Evolutionary conservation across 192 early-diverging fungal species (phyloP).

Genomic region (Linnemannia elongata): DNA sequence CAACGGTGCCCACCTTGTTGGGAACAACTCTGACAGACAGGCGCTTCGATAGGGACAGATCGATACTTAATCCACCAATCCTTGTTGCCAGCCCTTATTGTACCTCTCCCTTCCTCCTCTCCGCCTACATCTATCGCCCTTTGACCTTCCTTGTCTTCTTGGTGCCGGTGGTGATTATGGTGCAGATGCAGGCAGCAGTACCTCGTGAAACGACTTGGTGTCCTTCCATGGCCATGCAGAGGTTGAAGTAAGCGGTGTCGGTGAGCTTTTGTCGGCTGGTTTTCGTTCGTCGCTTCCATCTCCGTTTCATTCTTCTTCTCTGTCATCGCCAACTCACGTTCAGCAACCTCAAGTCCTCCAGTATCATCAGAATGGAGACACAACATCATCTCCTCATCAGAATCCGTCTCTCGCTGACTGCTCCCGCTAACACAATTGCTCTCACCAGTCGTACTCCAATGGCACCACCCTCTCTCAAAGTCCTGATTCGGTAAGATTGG

Average conservation of each 20-base stretch:
- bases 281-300: not conserved
- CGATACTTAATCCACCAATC: conserved; percentile 5
- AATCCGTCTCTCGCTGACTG: not conserved
- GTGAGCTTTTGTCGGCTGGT: not conserved
- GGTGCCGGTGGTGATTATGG: not conserved
- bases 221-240: not conserved
- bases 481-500: not conserved
- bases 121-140: too few relatives aligned
- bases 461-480: not conserved
- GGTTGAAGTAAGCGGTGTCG: not conserved
- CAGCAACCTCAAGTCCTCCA: not conserved
- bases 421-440: not conserved
- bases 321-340: not conserved
- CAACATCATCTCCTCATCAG: not conserved
- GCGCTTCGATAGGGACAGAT: not conserved
- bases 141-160: not conserved
- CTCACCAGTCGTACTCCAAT: not conserved
- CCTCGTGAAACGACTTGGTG: not conserved
- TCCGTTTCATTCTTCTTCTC: not conserved
- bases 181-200: not conserved
- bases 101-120: not conserved
- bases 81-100: not conserved
- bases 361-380: not conserved
- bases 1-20: not conserved
- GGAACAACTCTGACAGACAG: not conserved